Evolutionary conservation across 2,329 filamentous ascomycete genomes (phyloP), one percentile per base, ranked within the genome.

Genomic region (Cladosporium sp.): DNA sequence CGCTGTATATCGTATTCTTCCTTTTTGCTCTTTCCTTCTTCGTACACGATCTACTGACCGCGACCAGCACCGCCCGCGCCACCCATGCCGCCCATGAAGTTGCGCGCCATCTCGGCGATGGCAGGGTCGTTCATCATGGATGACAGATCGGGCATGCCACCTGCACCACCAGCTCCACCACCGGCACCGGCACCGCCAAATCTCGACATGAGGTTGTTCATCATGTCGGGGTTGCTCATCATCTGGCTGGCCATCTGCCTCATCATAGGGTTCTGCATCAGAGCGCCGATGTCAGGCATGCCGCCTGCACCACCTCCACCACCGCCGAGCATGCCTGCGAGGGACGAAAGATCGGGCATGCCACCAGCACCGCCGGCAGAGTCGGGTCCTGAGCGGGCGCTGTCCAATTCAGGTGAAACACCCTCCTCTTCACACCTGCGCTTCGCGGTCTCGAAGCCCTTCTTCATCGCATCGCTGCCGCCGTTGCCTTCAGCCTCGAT

Each of bases 241-340:
- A 99, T 77, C 75, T 90, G 96, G 80, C 97, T 91, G 4, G 94
- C 94, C 92, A 97, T 97, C 78, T 84, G 89, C 52, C 92, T 86
- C 78, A 99, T 96, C 94, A 97, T 97, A 58, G 94, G 94, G 80
- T 97, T 99, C 80, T 81, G 92, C 92, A 97, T 96, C 74, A 99
- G 87, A 63, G 85, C 84, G 64, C 85, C 78, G 22, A 99, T 80
- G 74, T 97, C 93, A 12, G 92, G 92, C 89, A 96, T 94, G 57
- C 90, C 90, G 54, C 88, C 88, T 19, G 83, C 87, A 5, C 84
- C 87, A 9, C 76, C 84, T 25, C 76, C 85, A 22, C 80, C 86
- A 19, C 80, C 84, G 25, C 81, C 85, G 36, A 80, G 69, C 78
- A 80, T 79, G 34, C 73, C 70, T 12, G 78, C 77, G 30, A 77